Conservation (phyloP, 495 filamentous ascomycete genomes). For the Recurvomyces mirabilis region DNA sequence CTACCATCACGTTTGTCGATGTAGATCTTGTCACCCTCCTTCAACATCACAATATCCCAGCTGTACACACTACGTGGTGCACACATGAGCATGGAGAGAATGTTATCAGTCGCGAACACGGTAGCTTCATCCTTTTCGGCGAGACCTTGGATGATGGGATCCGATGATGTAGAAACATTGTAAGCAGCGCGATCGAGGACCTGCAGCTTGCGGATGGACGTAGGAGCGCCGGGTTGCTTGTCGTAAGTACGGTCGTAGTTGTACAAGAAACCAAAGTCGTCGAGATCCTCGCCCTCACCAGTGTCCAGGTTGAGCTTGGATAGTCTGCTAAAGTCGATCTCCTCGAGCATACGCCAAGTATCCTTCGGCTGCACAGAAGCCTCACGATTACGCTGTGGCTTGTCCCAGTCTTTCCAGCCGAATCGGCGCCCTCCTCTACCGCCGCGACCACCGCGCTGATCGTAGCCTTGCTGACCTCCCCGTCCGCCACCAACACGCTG, state of each 20-base stretch:
- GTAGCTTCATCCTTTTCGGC: slow-evolving; percentile 94
- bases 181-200: slow-evolving; percentile 88
- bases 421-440: slow-evolving; percentile 68
- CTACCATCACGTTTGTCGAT: slow-evolving; percentile 95
- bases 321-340: slow-evolving; percentile 94
- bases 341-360: slow-evolving; percentile 91
- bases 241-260: slow-evolving; percentile 95
- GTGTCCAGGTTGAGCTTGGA: slow-evolving; percentile 90
- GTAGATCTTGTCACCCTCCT: slow-evolving; percentile 90
- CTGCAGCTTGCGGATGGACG: slow-evolving; percentile 70
- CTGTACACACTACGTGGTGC: slow-evolving; percentile 88
- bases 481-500: slow-evolving; percentile 45
- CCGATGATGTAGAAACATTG: slow-evolving; percentile 91
- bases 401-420: slow-evolving; percentile 98
- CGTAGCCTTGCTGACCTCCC: slow-evolving; percentile 48
- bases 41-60: slow-evolving; percentile 89
- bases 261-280: slow-evolving; percentile 91
- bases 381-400: slow-evolving; percentile 91
- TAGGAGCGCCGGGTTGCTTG: slow-evolving; percentile 72
- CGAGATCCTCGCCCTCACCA: slow-evolving; percentile 87
- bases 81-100: slow-evolving; percentile 99
- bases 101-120: slow-evolving; percentile 92
- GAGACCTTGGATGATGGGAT: slow-evolving; percentile 93
- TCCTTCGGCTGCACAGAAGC: slow-evolving; percentile 86
- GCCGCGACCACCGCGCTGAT: slow-evolving; percentile 51